These are phyloP conservation scores for Eucalyptus pauciflora DNA, from an alignment of 345 rosid genomes.

Conservation along the genomic window DNA sequence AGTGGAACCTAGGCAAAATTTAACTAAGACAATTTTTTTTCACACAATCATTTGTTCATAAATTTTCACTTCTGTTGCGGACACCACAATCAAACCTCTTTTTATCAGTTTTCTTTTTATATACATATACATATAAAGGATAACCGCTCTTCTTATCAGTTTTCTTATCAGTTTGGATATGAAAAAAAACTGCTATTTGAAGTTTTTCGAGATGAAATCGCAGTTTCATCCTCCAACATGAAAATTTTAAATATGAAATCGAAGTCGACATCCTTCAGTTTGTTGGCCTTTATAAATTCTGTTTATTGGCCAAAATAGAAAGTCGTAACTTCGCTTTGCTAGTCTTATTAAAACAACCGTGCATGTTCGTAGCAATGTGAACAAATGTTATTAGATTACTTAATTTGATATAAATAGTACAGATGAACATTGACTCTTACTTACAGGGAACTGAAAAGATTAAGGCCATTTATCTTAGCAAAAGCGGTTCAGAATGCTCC, in stretches of 20 bases:
- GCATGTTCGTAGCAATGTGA: neutral
- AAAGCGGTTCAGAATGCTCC: neutral
- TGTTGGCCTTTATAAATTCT: neutral
- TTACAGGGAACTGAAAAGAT: neutral
- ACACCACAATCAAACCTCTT: neutral
- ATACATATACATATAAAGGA: neutral
- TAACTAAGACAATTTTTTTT: neutral
- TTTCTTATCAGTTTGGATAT: neutral
- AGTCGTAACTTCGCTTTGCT: neutral
- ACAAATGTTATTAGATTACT: neutral
- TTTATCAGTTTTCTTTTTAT: neutral
- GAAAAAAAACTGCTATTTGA: neutral
- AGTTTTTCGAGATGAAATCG: neutral
- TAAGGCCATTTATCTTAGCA: neutral
- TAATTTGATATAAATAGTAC: neutral
- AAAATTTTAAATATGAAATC: neutral
- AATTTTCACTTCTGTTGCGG: neutral
- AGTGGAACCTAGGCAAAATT: neutral
- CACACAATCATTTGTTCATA: neutral
- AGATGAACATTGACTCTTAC: neutral
- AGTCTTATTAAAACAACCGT: neutral
- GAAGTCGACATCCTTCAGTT: neutral
- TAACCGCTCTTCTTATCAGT: neutral
- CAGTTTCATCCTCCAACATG: neutral
- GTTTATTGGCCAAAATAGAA: neutral